phyloP scores from a whole-genome alignment of 495 filamentous ascomycete species.

The Xylaria nigripes region DNA sequence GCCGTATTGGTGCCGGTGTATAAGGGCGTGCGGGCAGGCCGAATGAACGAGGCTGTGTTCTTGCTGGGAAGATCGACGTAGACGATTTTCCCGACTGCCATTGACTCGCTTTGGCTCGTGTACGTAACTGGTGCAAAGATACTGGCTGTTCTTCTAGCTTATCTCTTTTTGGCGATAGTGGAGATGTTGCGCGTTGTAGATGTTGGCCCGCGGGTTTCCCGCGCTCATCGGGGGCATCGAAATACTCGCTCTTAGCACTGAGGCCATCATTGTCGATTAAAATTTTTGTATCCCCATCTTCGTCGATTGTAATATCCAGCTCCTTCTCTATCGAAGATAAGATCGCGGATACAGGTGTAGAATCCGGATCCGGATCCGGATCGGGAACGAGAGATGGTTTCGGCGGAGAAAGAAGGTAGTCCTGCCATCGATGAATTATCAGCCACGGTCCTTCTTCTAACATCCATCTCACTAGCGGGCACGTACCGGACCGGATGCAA shows the following conservation, averaged over 20 bases:
- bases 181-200: not conserved
- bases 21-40: slow-evolving; percentile 25
- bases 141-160: not conserved
- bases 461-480: not conserved
- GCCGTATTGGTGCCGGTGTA: slow-evolving; percentile 17
- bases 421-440: slow-evolving; percentile 3
- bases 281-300: not conserved
- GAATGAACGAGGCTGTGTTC: slow-evolving; percentile 9
- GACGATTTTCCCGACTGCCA: slow-evolving; percentile 19
- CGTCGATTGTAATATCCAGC: not conserved
- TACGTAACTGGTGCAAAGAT: slow-evolving; percentile 12
- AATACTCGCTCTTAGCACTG: not conserved
- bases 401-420: slow-evolving; percentile 9
- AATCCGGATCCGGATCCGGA: not conserved
- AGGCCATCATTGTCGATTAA: not conserved
- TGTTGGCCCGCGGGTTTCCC: not conserved
- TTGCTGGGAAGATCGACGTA: not conserved
- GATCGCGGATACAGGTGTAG: not conserved
- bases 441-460: not conserved
- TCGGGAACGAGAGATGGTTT: not conserved
- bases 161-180: not conserved
- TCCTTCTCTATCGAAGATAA: slow-evolving; percentile 8
- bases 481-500: slow-evolving; percentile 14
- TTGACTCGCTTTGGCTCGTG: slow-evolving; percentile 15
- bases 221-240: not conserved